Conservation (phyloP, 352 stramenopile genomes). For the Pilasporangium apinafurcum region DNA sequence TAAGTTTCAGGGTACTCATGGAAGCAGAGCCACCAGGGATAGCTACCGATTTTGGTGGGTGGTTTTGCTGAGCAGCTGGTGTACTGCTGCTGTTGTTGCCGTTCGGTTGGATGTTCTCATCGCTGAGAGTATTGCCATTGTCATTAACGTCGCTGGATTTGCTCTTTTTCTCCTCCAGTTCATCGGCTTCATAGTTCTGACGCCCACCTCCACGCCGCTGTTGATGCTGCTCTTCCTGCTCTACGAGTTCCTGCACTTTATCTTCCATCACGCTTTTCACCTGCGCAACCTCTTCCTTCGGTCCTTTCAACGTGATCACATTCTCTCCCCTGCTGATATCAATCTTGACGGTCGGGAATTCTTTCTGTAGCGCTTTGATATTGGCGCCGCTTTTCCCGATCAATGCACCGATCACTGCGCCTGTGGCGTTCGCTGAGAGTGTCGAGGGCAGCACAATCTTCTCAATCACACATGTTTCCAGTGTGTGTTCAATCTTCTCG, state of each 20-base stretch:
- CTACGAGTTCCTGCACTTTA: slow-evolving; percentile 58
- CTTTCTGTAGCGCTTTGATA: slow-evolving; percentile 59
- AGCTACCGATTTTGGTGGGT: slow-evolving; percentile 25
- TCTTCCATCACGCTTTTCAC: slow-evolving; percentile 63
- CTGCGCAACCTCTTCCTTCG: slow-evolving; percentile 33
- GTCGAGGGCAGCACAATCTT: slow-evolving; percentile 38
- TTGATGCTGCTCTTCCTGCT: slow-evolving; percentile 43
- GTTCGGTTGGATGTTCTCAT: slow-evolving; percentile 27
- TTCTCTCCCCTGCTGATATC: slow-evolving; percentile 51
- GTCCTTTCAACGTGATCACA: slow-evolving; percentile 52
- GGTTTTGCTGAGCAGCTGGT: slow-evolving; percentile 5
- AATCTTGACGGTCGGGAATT: slow-evolving; percentile 54
- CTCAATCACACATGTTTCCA: slow-evolving; percentile 41
- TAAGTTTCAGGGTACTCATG: slow-evolving; percentile 37
- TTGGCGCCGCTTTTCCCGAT: slow-evolving; percentile 80
- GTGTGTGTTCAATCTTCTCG: slow-evolving; percentile 57
- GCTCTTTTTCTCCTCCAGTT: slow-evolving; percentile 16
- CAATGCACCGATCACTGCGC: slow-evolving; percentile 56
- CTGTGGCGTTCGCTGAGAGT: slow-evolving; percentile 20
- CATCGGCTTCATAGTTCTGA: slow-evolving; percentile 28
- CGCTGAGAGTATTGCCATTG: slow-evolving; percentile 1
- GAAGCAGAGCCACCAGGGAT: slow-evolving; percentile 23
- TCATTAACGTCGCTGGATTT: slow-evolving; percentile 1
- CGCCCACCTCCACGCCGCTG: too few species aligned
- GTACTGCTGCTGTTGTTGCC: slow-evolving; percentile 3